phyloP scores from a whole-genome alignment of 306 rosid species.

The Gastrolobium bilobum region DNA sequence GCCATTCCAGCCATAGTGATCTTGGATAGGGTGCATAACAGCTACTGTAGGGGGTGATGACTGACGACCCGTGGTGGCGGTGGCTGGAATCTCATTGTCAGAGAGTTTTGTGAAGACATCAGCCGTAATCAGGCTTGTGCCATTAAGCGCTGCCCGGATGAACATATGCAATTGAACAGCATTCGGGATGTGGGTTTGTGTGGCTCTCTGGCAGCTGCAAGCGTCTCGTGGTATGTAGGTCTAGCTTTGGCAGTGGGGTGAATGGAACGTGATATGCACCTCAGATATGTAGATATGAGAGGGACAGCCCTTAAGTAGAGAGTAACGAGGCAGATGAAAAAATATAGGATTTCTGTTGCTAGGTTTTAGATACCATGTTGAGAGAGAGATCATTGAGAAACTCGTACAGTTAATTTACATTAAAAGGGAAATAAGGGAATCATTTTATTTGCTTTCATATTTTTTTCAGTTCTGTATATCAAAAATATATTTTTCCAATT shows the following conservation, averaged over 20 bases:
- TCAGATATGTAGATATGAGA: too few species aligned
- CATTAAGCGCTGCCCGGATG: too few species aligned
- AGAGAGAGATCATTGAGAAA: background rate
- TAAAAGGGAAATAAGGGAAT: background rate
- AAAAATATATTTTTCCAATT: background rate
- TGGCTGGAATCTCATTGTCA: background rate
- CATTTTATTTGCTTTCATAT: background rate
- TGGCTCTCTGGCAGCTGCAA: too few species aligned
- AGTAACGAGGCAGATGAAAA: background rate
- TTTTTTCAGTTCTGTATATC: background rate
- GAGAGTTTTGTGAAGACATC: background rate
- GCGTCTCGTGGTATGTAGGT: too few species aligned
- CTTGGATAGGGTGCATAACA: too few species aligned
- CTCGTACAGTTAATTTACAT: background rate
- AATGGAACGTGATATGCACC: too few species aligned
- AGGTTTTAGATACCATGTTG: background rate
- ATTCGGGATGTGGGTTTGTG: too few species aligned
- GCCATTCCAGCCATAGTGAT: background rate
- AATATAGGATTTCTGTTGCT: background rate
- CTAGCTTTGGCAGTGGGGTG: too few species aligned
- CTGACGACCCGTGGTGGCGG: background rate
- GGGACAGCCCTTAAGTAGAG: too few species aligned
- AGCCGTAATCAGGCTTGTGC: background rate
- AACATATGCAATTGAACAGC: too few species aligned
- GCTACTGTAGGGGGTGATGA: too few species aligned